Percentiles rank a stretch among this genome's conserved stretches.
Conservation (phyloP, 2,329 filamentous ascomycete genomes). For the Ceratocystis albifundus region DNA sequence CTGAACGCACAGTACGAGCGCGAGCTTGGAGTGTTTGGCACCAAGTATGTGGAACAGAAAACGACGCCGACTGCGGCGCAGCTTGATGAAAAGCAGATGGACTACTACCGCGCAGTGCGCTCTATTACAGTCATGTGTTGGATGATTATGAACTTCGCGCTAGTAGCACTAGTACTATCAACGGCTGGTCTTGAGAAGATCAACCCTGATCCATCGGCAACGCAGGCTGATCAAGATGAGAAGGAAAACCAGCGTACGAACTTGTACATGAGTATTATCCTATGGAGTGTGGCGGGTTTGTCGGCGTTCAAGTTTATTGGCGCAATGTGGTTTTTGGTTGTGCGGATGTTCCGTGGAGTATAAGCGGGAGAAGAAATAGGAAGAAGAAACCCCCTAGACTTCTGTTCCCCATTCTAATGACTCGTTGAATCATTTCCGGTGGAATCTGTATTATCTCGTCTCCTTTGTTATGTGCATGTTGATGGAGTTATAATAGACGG, state of each 20-base stretch:
- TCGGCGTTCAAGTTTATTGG: constrained; percentile 80
- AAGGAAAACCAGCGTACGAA: constrained; percentile 49
- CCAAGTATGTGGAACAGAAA: constrained; percentile 64
- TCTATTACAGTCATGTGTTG: constrained; percentile 84
- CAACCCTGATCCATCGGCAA: constrained; percentile 34
- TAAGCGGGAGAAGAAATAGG: constrained; percentile 29
- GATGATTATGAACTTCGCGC: constrained; percentile 92
- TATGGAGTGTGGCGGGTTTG: constrained; percentile 80
- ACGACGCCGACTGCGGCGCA: constrained; percentile 44
- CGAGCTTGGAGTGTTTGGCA: constrained; percentile 61
- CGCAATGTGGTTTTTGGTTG: constrained; percentile 83
- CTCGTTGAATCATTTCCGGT: not conserved
- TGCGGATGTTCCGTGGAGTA: constrained; percentile 69
- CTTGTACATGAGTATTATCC: constrained; percentile 74
- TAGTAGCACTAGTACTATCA: constrained; percentile 76
- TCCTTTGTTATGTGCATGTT: too few species aligned
- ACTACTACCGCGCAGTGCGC: constrained; percentile 95
- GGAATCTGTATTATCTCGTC: too few species aligned
- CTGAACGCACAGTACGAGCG: constrained; percentile 89
- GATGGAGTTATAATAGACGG: too few species aligned
- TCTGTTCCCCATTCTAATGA: not conserved
- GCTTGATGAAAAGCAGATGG: constrained; percentile 74
- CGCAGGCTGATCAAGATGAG: constrained; percentile 26
- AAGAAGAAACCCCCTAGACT: not conserved
- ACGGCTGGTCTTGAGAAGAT: constrained; percentile 69